Conservation (phyloP, 306 rosid species). For the Lathyrus oleraceus region DNA sequence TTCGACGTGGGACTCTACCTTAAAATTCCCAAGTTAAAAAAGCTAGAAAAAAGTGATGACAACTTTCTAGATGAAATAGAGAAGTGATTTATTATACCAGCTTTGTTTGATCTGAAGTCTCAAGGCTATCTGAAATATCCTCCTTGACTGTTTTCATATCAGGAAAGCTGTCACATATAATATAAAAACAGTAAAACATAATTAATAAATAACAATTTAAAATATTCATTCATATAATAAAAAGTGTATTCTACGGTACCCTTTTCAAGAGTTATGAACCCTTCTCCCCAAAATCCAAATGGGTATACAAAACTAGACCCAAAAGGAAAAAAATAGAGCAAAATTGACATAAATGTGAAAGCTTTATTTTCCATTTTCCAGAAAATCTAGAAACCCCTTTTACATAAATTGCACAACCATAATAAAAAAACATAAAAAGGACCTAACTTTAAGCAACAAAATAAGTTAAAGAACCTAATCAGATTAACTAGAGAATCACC, state of each 20-base stretch:
- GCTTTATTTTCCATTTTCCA: slow-evolving; percentile 32
- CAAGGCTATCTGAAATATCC: slow-evolving; percentile 42
- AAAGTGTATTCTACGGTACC: slow-evolving; percentile 4
- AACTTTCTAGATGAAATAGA: slow-evolving; percentile 7
- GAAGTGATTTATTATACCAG: slow-evolving; percentile 54
- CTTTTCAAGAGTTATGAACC: slow-evolving; percentile 22
- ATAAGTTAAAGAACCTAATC: too few species aligned
- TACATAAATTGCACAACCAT: slow-evolving; percentile 24
- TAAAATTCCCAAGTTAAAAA: not conserved
- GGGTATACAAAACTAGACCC: slow-evolving; percentile 32
- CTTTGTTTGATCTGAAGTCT: slow-evolving; percentile 54
- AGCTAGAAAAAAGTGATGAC: not conserved
- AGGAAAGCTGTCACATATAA: slow-evolving; percentile 59
- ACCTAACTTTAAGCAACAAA: slow-evolving; percentile 36
- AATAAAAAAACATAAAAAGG: slow-evolving; percentile 10
- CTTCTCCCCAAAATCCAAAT: slow-evolving; percentile 29
- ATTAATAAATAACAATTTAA: slow-evolving; percentile 11
- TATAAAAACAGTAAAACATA: slow-evolving; percentile 33
- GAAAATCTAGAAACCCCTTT: slow-evolving; percentile 29
- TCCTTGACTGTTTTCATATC: slow-evolving; percentile 51
- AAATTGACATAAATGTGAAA: slow-evolving; percentile 34
- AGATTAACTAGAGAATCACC: slow-evolving; percentile 48
- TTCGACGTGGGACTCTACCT: not conserved
- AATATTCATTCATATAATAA: not conserved
- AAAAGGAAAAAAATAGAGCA: slow-evolving; percentile 3